These are phyloP conservation scores for Cladosporium colombiae DNA, from an alignment of 2,329 filamentous ascomycete species.

Conservation along the genomic window DNA sequence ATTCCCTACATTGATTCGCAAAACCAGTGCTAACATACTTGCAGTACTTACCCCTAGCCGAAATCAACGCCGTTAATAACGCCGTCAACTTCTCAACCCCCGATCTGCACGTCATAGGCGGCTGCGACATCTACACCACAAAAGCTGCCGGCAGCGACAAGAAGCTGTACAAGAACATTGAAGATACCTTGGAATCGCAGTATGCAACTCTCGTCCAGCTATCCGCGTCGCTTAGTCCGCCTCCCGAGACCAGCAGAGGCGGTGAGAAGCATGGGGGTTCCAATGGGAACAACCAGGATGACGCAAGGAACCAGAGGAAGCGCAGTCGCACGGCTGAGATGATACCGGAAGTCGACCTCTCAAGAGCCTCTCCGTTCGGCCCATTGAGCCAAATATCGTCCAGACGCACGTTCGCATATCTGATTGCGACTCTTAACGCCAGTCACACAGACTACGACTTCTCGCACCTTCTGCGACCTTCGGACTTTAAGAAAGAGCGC, in stretches of 20 bases:
- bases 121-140: slow-evolving; percentile 95
- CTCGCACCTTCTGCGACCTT: slow-evolving; percentile 82
- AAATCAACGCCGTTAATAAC: slow-evolving; percentile 88
- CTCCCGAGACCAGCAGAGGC: slow-evolving; percentile 37
- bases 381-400: slow-evolving; percentile 84
- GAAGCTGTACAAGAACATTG: slow-evolving; percentile 95
- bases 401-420: slow-evolving; percentile 88
- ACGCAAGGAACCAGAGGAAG: slow-evolving; percentile 38
- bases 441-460: slow-evolving; percentile 98
- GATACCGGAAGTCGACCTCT: slow-evolving; percentile 60
- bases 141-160: slow-evolving; percentile 95
- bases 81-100: slow-evolving; percentile 94
- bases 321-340: slow-evolving; percentile 34
- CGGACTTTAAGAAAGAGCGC: slow-evolving; percentile 85
- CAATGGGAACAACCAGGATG: slow-evolving; percentile 50
- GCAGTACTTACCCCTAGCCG: slow-evolving; percentile 87
- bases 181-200: slow-evolving; percentile 85
- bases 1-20: not conserved
- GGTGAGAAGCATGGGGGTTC: slow-evolving; percentile 53
- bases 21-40: slow-evolving; percentile 5
- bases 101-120: slow-evolving; percentile 87
- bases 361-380: slow-evolving; percentile 87
- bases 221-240: slow-evolving; percentile 83
- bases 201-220: slow-evolving; percentile 85
- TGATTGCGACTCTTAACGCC: slow-evolving; percentile 95